These are phyloP conservation scores for Pelargonium citronellum DNA, from an alignment of 441 rosid genomes.

Conservation along the genomic window DNA sequence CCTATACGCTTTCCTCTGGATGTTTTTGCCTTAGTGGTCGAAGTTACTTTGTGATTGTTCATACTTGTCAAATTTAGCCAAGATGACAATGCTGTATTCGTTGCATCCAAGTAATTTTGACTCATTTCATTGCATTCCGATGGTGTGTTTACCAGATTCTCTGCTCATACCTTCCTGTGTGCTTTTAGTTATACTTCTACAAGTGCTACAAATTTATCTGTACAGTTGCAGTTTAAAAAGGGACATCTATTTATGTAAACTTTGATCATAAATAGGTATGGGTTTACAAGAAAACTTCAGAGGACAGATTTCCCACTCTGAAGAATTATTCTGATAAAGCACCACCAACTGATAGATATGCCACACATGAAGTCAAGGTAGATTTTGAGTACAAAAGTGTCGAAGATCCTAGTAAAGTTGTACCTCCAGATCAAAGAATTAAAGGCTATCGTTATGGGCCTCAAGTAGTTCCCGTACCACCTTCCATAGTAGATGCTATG, in stretches of 20 bases:
- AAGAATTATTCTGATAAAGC: constrained; percentile 86
- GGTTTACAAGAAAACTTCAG: constrained; percentile 89
- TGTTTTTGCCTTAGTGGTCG: no score
- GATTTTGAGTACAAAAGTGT: constrained; percentile 65
- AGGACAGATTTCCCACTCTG: constrained; percentile 83
- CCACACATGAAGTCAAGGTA: constrained; percentile 80
- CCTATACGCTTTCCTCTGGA: no score
- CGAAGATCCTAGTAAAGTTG: constrained; percentile 44
- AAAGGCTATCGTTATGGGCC: constrained; percentile 93
- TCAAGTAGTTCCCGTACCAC: constrained; percentile 81
- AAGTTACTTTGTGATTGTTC: no score
- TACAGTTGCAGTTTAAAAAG: not conserved
- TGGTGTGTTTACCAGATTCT: not conserved
- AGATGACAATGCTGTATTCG: no score
- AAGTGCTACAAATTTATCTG: not conserved
- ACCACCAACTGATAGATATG: constrained; percentile 65
- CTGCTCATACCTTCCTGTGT: not conserved
- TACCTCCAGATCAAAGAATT: constrained; percentile 86
- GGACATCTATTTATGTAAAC: constrained; percentile 1
- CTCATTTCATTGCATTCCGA: no score
- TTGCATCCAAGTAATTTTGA: no score
- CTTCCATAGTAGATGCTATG: constrained; percentile 63
- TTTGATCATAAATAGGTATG: constrained; percentile 47
- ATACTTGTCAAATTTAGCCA: no score
- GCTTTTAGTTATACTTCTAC: not conserved